These are phyloP conservation scores for Excoecaria agallocha DNA, from an alignment of 345 rosid species.

Conservation along the genomic window DNA sequence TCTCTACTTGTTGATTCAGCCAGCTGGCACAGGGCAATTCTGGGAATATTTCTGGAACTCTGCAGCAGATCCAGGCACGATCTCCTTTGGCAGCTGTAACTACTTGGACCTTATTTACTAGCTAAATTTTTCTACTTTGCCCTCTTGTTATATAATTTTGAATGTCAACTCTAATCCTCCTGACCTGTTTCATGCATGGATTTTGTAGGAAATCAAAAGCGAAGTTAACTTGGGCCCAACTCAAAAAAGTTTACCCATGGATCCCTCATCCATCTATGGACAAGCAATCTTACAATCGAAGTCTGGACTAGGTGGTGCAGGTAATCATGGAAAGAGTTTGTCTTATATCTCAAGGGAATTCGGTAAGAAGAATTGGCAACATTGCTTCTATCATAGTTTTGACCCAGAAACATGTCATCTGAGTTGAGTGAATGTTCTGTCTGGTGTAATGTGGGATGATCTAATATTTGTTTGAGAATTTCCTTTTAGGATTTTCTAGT, in stretches of 20 bases:
- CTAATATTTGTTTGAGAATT: background rate
- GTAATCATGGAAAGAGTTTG: slow-evolving; percentile 29
- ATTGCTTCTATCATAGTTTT: background rate
- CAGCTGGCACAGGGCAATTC: slow-evolving; percentile 54
- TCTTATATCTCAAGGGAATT: background rate
- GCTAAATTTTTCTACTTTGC: background rate
- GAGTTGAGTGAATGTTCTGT: background rate
- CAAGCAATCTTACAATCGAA: slow-evolving; percentile 57
- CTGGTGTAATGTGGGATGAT: background rate
- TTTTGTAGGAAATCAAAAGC: slow-evolving; percentile 50
- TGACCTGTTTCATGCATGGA: slow-evolving; percentile 23
- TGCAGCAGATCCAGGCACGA: slow-evolving; percentile 52
- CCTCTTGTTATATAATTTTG: background rate
- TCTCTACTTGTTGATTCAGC: slow-evolving; percentile 35
- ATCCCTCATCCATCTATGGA: slow-evolving; percentile 58
- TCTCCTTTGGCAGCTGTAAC: slow-evolving; percentile 40
- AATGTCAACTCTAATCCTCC: background rate
- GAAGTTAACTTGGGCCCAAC: slow-evolving; percentile 46
- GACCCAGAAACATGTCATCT: background rate
- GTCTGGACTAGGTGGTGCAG: slow-evolving; percentile 49
- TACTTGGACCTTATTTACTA: slow-evolving; percentile 12
- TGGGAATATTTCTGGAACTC: slow-evolving; percentile 46
- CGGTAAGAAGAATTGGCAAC: background rate
- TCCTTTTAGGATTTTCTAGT: background rate
- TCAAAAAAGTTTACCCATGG: slow-evolving; percentile 45